Evolutionary conservation across 2,329 filamentous ascomycete genomes (phyloP), one percentile per base, ranked within the genome.

Genomic region (Cytospora leucostoma): DNA sequence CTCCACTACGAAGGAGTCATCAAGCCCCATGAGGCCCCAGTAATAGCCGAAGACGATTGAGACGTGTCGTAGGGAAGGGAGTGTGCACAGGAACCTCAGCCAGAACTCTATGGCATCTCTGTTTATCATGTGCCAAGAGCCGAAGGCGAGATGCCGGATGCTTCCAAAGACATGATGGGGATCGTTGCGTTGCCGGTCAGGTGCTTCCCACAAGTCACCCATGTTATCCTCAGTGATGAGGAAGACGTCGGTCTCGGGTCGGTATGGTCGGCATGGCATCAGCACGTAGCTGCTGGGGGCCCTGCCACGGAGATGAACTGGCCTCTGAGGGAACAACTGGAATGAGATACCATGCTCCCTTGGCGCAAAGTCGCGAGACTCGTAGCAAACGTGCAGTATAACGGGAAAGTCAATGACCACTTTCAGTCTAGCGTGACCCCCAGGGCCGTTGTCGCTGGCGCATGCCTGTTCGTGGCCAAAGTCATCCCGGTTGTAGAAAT

Each of bases 201-300:
- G n/a, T 6, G 37, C 8, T 1, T 55, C 40, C 38, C 53, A 49
- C 38, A 61, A 27, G 51, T 61, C 58, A 12, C 51, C 35, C 8
- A 61, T 51, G 10, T 40, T 19, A 27, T 61, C 51, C 17, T 61
- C 58, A 2, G 33, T 44, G 11, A 53, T 40, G 51, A 56, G 34
- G 27, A 65, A 50, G n/a, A 67, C 21, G 4, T 62, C 60, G 10
- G 54, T 32, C 32, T 58, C 55, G 17, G 54, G 60, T 13, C 55
- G 55, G n/a, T 58, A 62, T 10, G 50, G 55, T 21, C 60, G 60
- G 40, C 55, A 62, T 5, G 60, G 60, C 17, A 58, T 38, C 7
- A 58, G 35, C 47, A 62, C 54, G 15, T 49, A 40, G 35, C 6
- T n/a, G 6, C 13, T 19, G 12, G 8, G 49, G 7, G 27, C n/a